Base-by-base conservation (phyloP, 2,329 filamentous ascomycete species). In the Zymoseptoria crescenta region DNA sequence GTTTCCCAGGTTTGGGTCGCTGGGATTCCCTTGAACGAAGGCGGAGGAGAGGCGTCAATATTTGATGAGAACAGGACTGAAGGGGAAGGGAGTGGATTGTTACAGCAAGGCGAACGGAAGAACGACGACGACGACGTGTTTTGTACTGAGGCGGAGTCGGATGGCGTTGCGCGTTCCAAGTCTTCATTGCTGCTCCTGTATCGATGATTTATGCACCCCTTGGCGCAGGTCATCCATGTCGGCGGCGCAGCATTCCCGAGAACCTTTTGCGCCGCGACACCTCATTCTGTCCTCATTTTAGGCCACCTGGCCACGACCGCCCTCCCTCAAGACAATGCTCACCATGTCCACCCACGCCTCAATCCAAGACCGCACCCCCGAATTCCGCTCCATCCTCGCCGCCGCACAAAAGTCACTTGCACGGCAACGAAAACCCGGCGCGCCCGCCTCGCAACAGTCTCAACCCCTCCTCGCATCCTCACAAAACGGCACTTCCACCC, bases 351-450 rank as follows among this genome's bases (percentile, higher is more conserved):
- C 79, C 59, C 61, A 64, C 52, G 74, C 79, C 56, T 93, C 91
- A 55, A 96, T 97, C 74, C 94, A 99, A 80, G 94, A 99, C 79
- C 90, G 94, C 72, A 99, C 94, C 59, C 83, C 86, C 72, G 94
- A 99, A 81, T 99, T 99, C 82, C 88, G 87, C 74, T 89, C 91
- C 64, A 95, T 97, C 70, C 84, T 97, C 63, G 81, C 84, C 52
- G 90, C 96, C 73, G 89, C 90, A 55, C 91, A 96, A 76, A 73
- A 72, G 59, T 69, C 71, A 3, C 68, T 94, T 70, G 85, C 86
- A 30, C 82, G 87, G 9, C 68, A 71, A 63, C 85, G 84, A 61
- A 96, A 95, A 77, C 84, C 67, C 30, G 54, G 89, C 67, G 87
- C 91, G 72, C 91, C 89, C 49, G 81, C 96, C 60, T 80, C 64